Evolutionary conservation across 2,329 filamentous ascomycete genomes (phyloP).

Genomic region (Claviceps pazoutovae): DNA sequence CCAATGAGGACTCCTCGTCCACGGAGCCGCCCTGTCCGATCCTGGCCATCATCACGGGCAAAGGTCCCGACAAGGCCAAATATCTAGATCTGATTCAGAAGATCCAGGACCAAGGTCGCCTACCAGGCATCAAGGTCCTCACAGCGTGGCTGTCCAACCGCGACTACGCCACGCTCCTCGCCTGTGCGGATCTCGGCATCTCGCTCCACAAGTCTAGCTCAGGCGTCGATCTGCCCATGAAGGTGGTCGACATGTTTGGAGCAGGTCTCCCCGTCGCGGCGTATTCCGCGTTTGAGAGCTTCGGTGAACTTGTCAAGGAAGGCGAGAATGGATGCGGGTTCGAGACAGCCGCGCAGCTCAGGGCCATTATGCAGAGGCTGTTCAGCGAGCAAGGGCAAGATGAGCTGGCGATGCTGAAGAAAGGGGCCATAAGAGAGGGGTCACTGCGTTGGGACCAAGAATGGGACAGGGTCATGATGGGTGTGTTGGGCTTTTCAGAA

Average conservation of each 20-base stretch:
- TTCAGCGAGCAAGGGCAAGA: slow-evolving; percentile 37
- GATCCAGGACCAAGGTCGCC: slow-evolving; percentile 46
- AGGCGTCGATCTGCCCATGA: slow-evolving; percentile 95
- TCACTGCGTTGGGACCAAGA: slow-evolving; percentile 76
- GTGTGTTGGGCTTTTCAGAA: slow-evolving; percentile 42
- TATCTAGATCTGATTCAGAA: slow-evolving; percentile 55
- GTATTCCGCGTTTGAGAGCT: slow-evolving; percentile 76
- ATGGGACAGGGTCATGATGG: slow-evolving; percentile 74
- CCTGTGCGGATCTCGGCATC: slow-evolving; percentile 75
- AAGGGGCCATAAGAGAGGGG: slow-evolving; percentile 63
- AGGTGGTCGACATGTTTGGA: slow-evolving; percentile 98
- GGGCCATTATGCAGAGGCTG: slow-evolving; percentile 47
- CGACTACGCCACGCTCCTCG: slow-evolving; percentile 75
- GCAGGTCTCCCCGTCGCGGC: slow-evolving; percentile 81
- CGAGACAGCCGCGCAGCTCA: slow-evolving; percentile 52
- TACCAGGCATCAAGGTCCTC: slow-evolving; percentile 56
- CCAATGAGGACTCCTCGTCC: slow-evolving; percentile 24
- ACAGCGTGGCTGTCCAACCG: slow-evolving; percentile 76
- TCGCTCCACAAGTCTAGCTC: slow-evolving; percentile 88
- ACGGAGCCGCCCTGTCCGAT: slow-evolving; percentile 41
- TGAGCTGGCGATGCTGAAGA: slow-evolving; percentile 47
- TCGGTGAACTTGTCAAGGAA: slow-evolving; percentile 80
- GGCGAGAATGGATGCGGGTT: slow-evolving; percentile 80
- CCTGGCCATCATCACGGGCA: slow-evolving; percentile 87
- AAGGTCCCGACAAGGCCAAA: slow-evolving; percentile 67